A percentile compares a stretch with the other conserved stretches of the same genome.
phyloP scores from a whole-genome alignment of 495 filamentous ascomycete genomes.

The Aspergillus funiculosus region DNA sequence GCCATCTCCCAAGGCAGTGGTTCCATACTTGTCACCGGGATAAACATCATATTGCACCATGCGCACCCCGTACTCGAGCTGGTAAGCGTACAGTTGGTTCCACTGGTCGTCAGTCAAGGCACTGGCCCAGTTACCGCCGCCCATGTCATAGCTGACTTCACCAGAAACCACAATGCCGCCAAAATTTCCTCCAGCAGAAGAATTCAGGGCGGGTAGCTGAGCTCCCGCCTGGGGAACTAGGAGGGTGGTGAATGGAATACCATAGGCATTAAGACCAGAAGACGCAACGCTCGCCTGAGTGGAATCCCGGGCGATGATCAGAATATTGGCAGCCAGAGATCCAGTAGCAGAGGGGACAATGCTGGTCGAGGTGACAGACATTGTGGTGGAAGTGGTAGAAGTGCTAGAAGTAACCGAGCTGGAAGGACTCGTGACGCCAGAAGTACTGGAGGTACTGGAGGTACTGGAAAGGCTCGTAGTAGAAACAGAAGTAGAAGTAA shows the following conservation, averaged over 20 bases:
- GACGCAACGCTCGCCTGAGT: conserved; percentile 41
- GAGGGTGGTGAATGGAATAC: conserved; percentile 53
- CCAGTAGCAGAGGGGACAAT: conserved; percentile 20
- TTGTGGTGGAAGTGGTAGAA: conserved; percentile 19
- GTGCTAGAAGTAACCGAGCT: conserved; percentile 16
- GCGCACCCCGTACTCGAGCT: conserved; percentile 51
- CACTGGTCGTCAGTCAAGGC: conserved; percentile 53
- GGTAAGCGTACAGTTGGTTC: conserved; percentile 52
- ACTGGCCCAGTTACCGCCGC: conserved; percentile 40
- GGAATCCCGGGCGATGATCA: conserved; percentile 52
- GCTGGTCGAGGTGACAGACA: conserved; percentile 25
- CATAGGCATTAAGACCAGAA: conserved; percentile 54
- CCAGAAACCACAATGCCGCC: conserved; percentile 52
- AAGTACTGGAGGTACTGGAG: conserved; percentile 11
- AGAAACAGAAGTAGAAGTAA: conserved; percentile 14
- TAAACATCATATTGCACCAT: conserved; percentile 58
- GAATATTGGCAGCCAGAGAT: conserved; percentile 42
- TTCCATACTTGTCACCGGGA: conserved; percentile 48
- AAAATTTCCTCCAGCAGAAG: conserved; percentile 47
- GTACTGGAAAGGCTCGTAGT: neutral
- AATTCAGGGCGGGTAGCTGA: conserved; percentile 47
- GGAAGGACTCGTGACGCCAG: conserved; percentile 13
- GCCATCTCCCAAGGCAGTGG: conserved; percentile 31
- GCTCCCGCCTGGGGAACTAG: conserved; percentile 49
- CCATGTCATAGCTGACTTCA: conserved; percentile 53